Conservation (phyloP, 306 rosid genomes). For the Notholithocarpus densiflorus region DNA sequence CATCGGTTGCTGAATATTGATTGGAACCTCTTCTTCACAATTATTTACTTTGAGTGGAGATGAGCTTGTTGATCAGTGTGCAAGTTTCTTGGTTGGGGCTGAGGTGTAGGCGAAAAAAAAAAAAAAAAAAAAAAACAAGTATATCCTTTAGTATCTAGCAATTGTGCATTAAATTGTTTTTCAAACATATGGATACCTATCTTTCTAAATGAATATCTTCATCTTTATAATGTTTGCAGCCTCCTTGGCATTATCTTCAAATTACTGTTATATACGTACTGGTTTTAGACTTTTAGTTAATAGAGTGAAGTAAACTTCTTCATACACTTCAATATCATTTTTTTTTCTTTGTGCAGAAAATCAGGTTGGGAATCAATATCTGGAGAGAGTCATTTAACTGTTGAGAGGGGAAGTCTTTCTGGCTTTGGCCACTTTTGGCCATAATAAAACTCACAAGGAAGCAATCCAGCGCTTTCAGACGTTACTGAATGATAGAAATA, state of each 20-base stretch:
- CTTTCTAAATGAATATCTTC: background rate
- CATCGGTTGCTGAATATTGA: too few relatives aligned
- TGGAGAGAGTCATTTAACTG: too few relatives aligned
- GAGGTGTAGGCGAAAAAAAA: too few relatives aligned
- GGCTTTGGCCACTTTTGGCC: too few relatives aligned
- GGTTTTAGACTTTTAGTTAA: background rate
- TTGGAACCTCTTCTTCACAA: background rate
- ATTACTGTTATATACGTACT: background rate
- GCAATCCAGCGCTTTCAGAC: too few relatives aligned
- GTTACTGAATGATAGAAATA: too few relatives aligned
- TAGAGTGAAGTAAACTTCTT: background rate
- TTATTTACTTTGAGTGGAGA: background rate
- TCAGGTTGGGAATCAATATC: too few relatives aligned
- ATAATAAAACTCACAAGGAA: too few relatives aligned
- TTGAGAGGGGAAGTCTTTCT: too few relatives aligned
- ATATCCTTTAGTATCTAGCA: background rate
- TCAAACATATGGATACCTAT: background rate
- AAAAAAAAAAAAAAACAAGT: too few relatives aligned
- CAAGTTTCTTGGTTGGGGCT: background rate
- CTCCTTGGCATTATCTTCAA: background rate
- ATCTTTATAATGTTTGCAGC: background rate
- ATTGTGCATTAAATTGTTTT: background rate
- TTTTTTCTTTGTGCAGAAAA: too few relatives aligned
- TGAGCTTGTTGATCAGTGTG: background rate
- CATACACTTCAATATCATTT: background rate